These are phyloP conservation scores for Rhododendron simsii DNA, from an alignment of 148 eudicot genomes.

Conservation along the genomic window DNA sequence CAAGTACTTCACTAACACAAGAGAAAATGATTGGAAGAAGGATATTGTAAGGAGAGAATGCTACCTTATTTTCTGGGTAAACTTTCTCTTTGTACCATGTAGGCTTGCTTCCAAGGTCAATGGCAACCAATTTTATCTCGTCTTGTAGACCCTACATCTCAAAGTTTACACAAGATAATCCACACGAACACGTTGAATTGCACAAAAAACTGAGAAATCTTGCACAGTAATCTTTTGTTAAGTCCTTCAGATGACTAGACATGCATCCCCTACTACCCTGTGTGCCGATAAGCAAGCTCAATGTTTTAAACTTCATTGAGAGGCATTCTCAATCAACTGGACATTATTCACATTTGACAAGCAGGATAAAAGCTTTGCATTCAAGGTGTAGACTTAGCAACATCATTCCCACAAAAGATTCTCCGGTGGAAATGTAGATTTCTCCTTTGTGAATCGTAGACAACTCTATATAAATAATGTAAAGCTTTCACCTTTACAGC, in stretches of 20 bases:
- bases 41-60: background rate
- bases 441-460: background rate
- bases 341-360: background rate
- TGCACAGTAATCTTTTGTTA: background rate
- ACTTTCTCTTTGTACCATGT: conserved; percentile 90
- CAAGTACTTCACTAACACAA: background rate
- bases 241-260: background rate
- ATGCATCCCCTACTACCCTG: background rate
- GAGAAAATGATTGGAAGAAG: background rate
- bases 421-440: background rate
- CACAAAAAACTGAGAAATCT: background rate
- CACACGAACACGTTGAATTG: background rate
- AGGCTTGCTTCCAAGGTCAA: conserved; percentile 38
- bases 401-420: background rate
- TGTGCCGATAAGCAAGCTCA: background rate
- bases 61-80: conserved; percentile 63
- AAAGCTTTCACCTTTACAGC: background rate
- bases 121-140: conserved; percentile 45
- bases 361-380: background rate
- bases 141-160: conserved; percentile 67
- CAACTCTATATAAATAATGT: background rate
- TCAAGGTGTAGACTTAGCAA: background rate
- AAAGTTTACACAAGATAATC: background rate
- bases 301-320: background rate
- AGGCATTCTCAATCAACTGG: too few relatives aligned